phyloP scores from a whole-genome alignment of 2,329 filamentous ascomycete genomes.

The Aureobasidium pullulans region DNA sequence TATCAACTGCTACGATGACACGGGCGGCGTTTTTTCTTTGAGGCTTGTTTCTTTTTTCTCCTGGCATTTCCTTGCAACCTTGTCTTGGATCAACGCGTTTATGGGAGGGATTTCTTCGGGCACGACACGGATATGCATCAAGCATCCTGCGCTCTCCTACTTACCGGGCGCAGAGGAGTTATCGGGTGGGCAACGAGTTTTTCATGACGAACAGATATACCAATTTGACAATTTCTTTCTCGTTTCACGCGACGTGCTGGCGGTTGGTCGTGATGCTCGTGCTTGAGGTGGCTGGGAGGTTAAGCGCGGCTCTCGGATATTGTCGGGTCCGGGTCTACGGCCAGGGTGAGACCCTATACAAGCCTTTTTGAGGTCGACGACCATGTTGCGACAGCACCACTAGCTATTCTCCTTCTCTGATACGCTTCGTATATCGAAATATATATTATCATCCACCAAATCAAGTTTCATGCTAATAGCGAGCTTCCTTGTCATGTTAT shows the following conservation, averaged over 20 bases:
- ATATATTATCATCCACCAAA: too few species aligned
- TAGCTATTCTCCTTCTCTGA: background rate
- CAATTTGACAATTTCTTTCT: background rate
- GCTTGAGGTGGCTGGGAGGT: background rate
- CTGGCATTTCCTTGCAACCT: background rate
- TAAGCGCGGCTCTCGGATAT: background rate
- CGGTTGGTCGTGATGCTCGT: background rate
- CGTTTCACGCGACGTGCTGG: background rate
- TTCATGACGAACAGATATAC: background rate
- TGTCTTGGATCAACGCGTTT: background rate
- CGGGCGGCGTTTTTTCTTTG: slow-evolving; percentile 6
- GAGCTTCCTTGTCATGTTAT: background rate
- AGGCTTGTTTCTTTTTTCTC: background rate
- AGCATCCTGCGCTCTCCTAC: background rate
- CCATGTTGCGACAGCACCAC: background rate
- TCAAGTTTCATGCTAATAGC: background rate
- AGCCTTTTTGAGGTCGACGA: background rate
- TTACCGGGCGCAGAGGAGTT: background rate
- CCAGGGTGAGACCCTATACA: slow-evolving; percentile 1
- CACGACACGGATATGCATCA: background rate
- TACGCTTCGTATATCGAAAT: background rate
- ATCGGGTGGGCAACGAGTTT: background rate
- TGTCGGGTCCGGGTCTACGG: background rate
- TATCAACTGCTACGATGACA: background rate
- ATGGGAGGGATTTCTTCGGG: background rate